Conservation (phyloP, 2,329 filamentous ascomycete genomes). For the Phialophora chinensis region DNA sequence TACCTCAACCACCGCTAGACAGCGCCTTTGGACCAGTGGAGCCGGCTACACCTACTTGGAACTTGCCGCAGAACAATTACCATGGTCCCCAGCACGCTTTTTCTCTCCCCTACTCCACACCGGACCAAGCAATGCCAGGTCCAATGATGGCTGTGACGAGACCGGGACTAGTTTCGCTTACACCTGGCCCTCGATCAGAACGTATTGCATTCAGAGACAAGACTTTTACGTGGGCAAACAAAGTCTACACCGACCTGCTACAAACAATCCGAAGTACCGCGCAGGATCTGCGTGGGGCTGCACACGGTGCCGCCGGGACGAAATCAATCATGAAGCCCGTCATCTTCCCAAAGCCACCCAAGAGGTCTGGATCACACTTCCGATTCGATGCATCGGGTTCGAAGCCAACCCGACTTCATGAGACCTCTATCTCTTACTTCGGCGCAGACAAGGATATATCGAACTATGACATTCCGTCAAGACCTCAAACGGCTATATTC, state of each 20-base stretch:
- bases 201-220: slow-evolving; percentile 66
- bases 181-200: slow-evolving; percentile 34
- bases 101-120: slow-evolving; percentile 20
- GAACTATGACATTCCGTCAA: slow-evolving; percentile 32
- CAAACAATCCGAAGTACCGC: slow-evolving; percentile 60
- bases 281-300: slow-evolving; percentile 50
- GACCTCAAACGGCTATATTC: slow-evolving; percentile 37
- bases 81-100: slow-evolving; percentile 21
- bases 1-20: slow-evolving; percentile 18
- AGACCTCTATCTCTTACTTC: slow-evolving; percentile 48
- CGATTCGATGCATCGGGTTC: slow-evolving; percentile 43
- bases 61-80: slow-evolving; percentile 20
- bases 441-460: slow-evolving; percentile 33
- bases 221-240: slow-evolving; percentile 71
- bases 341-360: slow-evolving; percentile 67
- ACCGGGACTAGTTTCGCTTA: slow-evolving; percentile 25
- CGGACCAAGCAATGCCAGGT: slow-evolving; percentile 20
- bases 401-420: slow-evolving; percentile 35
- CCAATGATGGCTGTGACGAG: slow-evolving; percentile 17
- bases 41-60: slow-evolving; percentile 27
- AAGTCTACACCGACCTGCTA: slow-evolving; percentile 73
- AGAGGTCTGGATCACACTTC: slow-evolving; percentile 60
- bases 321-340: slow-evolving; percentile 56
- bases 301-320: slow-evolving; percentile 50
- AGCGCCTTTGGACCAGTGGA: slow-evolving; percentile 19